Conservation (phyloP, 192 early-diverging fungal species). For the Dispira simplex region DNA sequence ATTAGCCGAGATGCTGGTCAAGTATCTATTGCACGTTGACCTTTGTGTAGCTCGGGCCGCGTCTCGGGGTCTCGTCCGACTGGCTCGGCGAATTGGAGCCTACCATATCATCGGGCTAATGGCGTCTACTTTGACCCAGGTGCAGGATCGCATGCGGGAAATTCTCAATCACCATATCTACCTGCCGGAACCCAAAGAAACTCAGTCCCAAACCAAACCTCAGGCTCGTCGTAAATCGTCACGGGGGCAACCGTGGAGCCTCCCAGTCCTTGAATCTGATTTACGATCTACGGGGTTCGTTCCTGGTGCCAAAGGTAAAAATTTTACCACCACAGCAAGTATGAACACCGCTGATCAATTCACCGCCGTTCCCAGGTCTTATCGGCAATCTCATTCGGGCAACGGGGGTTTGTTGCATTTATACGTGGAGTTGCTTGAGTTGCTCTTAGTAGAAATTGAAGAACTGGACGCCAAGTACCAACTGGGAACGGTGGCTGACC, state of each 20-base stretch:
- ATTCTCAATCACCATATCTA: slow-evolving; percentile 3
- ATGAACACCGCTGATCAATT: neutral
- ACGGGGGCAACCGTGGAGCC: neutral
- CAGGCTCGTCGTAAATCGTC: no score
- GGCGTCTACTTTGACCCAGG: neutral
- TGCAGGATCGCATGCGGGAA: slow-evolving; percentile 6
- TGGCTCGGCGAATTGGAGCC: slow-evolving; percentile 40
- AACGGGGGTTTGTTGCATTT: slow-evolving; percentile 41
- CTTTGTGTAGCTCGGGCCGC: slow-evolving; percentile 48
- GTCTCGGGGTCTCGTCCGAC: slow-evolving; percentile 41
- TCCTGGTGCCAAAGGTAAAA: neutral
- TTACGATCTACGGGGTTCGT: neutral
- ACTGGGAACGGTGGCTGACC: slow-evolving; percentile 18
- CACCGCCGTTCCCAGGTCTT: neutral
- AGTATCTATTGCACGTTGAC: slow-evolving; percentile 78
- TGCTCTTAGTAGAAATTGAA: slow-evolving; percentile 19
- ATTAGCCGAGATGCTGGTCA: slow-evolving; percentile 64
- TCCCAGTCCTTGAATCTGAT: neutral
- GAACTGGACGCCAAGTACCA: slow-evolving; percentile 5
- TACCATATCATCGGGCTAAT: slow-evolving; percentile 16
- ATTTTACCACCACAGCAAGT: neutral
- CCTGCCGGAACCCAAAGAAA: neutral
- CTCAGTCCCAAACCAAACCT: no score
- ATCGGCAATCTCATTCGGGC: neutral
- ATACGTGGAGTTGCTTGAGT: slow-evolving; percentile 44